phyloP scores from a whole-genome alignment of 345 rosid genomes.

The Eucalyptus caleyi region DNA sequence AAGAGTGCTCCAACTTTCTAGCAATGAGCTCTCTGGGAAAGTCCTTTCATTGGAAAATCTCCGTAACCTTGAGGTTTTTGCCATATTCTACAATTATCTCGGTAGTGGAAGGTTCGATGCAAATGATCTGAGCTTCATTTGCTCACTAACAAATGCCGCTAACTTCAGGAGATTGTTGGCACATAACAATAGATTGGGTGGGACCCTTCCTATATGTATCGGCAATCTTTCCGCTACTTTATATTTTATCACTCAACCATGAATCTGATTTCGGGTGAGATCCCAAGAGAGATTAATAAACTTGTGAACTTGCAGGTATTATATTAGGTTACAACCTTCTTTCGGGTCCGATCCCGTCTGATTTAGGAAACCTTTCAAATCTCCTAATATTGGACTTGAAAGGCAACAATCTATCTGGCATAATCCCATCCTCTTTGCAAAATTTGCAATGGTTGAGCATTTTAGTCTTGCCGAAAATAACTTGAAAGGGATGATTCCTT shows the following conservation, averaged over 20 bases:
- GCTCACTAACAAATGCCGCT: neutral
- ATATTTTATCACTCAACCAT: rapidly evolving
- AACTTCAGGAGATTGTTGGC: neutral
- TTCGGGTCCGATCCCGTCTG: rapidly evolving
- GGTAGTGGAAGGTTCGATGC: neutral
- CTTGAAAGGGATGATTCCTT: neutral
- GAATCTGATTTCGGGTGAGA: neutral
- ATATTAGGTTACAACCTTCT: neutral
- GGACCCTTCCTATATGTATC: neutral
- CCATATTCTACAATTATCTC: neutral
- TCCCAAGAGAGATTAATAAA: conserved; percentile 2
- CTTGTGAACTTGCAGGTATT: neutral
- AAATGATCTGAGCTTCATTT: neutral
- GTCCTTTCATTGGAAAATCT: conserved; percentile 1
- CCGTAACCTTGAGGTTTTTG: neutral
- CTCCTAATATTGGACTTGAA: rapidly evolving
- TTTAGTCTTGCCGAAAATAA: neutral
- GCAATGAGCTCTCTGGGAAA: neutral
- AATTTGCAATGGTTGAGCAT: rapidly evolving
- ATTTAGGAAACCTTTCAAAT: neutral
- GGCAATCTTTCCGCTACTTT: neutral
- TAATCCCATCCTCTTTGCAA: neutral
- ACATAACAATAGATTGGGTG: neutral
- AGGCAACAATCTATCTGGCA: neutral
- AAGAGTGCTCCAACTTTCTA: neutral